Base-by-base conservation (phyloP, 176 grass and related monocot genomes). In the Eragrostis nindensis region DNA sequence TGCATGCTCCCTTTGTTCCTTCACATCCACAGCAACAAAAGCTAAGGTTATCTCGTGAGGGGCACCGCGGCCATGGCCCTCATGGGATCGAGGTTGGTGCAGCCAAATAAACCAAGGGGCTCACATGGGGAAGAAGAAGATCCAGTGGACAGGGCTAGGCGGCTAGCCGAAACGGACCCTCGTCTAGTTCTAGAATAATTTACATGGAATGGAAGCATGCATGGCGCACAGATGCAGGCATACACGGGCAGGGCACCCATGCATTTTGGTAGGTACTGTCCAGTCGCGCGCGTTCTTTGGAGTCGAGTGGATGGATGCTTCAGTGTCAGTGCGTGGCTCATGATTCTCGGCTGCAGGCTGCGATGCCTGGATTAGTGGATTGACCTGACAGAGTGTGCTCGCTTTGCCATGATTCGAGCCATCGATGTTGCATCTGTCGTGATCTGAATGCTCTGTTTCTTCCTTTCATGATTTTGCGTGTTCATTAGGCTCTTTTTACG, bases 81-180 rank as follows among this genome's bases (percentile, higher is more conserved):
- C 18, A 26, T 26, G 59, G 26, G 39, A 25, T 29, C 21, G 71
- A 84, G 80, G 61, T 16, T 52, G 11, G 30, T 81, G 77, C 65
- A 54, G 82, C 82, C 78, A 85, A 82, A 85, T 43, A 39, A 56
- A 77, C 32, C 32, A 36, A 36, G 32, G 65, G 54, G 65, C 77
- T 85, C 87, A 85, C 87, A 81, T 89, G 87, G 82, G 40, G 47
- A 3, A 62, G 39, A 27, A 80, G 60, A 73, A 76, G 18, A 29
- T 5, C 46, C 32, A 26, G 21, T 54, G 21, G 82, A 72, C 44
- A 77, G 54, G 56, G 46, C 27, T 11, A 47, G 46, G 13, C 12
- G 72, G 54, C 7, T 61, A 75, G 32, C 74, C 30, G 54, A 77
- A 76, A 77, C 43, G 39, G 71, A 69, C n/a, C 73, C 32, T 24